Base-by-base conservation (phyloP, 202 grass and related monocot species). In the Alloteropsis angusta region DNA sequence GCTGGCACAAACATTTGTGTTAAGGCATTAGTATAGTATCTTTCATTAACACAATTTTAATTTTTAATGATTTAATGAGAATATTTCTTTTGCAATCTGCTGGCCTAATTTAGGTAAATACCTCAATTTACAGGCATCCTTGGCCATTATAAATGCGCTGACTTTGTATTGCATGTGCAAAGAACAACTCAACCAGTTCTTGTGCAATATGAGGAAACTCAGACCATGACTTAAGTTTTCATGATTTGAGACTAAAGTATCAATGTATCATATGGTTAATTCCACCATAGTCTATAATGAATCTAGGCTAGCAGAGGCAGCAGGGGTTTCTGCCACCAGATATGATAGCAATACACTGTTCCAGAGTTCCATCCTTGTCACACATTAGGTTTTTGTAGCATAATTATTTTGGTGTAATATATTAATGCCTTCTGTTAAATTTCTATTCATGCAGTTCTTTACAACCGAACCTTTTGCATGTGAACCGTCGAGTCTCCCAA, bases 401-500 rank as follows among this genome's bases (percentile, higher is more conserved):
- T 32, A 12, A 14, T 28, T 36, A 3, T 71, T 71, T 71, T 71
- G 16, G 39, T 57, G 6, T 53, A 46, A n/a, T 60, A 25, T 18
- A 37, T 46, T 63, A 50, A 76, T 42, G 71, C 23, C 0, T 49
- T 67, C 4, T 36, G 25, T 65, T 65, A 10, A 37, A 16, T 74
- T 62, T 60, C n/a, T 84, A 67, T 58, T 43, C 60, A 57, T 59
- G 72, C 76, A 96, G 93, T 96, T 96, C 82, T 96, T 96, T 83
- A 93, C 80, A 82, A 90, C 87, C n/a, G 88, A 92, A 78, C 93
- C 93, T 72, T 92, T 82, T 83, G 93, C 89, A 67, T 96, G 93
- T 2, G 87, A 92, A 77, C 83, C 90, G 1, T 88, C 77, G 10
- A 92, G 87, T 88, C 73, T 96, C 45, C 93, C 93, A 59, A 75